Percentiles rank a stretch among this genome's conserved stretches.
Evolutionary conservation across 2,329 filamentous ascomycete species (phyloP).

Genomic region (Dothistroma pini): DNA sequence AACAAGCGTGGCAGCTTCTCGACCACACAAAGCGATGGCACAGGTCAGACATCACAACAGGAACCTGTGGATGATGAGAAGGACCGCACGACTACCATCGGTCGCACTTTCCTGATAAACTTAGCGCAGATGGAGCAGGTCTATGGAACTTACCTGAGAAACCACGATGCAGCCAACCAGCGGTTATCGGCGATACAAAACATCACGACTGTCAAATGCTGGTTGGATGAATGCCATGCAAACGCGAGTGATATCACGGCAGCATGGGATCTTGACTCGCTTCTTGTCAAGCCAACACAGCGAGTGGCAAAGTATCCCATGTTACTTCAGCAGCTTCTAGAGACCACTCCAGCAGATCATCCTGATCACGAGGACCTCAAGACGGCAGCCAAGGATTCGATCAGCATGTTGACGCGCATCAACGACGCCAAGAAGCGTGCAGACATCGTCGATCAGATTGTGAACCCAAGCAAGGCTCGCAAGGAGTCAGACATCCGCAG

Average conservation of each 20-base stretch:
- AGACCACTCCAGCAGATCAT: conserved; percentile 75
- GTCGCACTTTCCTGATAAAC: conserved; percentile 55
- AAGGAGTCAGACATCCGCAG: conserved; percentile 84
- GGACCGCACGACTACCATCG: conserved; percentile 57
- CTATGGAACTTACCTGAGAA: conserved; percentile 62
- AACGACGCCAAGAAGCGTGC: conserved; percentile 96
- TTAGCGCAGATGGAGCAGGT: conserved; percentile 60
- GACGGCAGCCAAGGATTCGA: conserved; percentile 66
- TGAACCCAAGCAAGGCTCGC: conserved; percentile 64
- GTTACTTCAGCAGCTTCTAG: conserved; percentile 73
- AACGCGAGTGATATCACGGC: conserved; percentile 88
- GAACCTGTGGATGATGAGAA: conserved; percentile 49
- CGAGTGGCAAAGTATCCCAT: conserved; percentile 91
- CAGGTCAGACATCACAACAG: conserved; percentile 30
- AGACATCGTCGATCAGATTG: conserved; percentile 85
- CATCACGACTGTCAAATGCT: conserved; percentile 65
- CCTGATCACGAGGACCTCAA: conserved; percentile 71
- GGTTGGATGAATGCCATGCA: conserved; percentile 89
- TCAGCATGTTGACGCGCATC: conserved; percentile 63
- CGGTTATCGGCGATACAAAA: conserved; percentile 54
- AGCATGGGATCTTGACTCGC: conserved; percentile 90
- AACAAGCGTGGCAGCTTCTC: conserved; percentile 51
- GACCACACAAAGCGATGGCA: conserved; percentile 40
- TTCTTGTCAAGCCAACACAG: conserved; percentile 97
- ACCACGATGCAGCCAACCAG: conserved; percentile 61